Conservation (phyloP, 352 stramenopile species). For the Globisporangium cylindrosporum region DNA sequence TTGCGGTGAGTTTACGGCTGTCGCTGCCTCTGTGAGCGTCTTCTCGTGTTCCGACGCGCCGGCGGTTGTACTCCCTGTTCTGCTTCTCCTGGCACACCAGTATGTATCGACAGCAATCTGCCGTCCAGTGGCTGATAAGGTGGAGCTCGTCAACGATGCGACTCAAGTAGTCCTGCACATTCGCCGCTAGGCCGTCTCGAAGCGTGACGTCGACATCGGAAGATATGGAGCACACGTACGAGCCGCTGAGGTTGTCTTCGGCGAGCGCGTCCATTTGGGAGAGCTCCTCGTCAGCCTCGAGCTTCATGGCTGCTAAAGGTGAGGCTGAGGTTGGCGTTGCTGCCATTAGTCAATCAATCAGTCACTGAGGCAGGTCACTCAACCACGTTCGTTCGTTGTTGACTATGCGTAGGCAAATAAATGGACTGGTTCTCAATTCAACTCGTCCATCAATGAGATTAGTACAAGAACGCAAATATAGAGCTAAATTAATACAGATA, state of each 20-base stretch:
- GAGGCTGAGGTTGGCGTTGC: neutral
- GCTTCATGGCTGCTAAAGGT: neutral
- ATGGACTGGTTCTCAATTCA: neutral
- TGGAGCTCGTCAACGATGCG: constrained; percentile 57
- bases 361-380: neutral
- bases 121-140: constrained; percentile 42
- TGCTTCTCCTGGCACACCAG: constrained; percentile 12
- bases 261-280: neutral
- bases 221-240: constrained; percentile 35
- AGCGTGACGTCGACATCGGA: constrained; percentile 35
- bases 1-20: neutral
- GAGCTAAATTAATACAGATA: neutral
- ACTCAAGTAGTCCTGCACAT: constrained; percentile 42
- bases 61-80: neutral
- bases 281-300: neutral
- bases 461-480: neutral
- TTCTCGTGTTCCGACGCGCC: neutral
- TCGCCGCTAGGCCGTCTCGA: constrained; percentile 28
- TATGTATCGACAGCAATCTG: constrained; percentile 17
- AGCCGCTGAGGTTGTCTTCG: constrained; percentile 9
- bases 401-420: neutral
- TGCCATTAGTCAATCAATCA: neutral
- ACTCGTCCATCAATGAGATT: neutral
- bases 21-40: neutral
- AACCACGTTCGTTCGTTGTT: neutral